Percentiles rank a stretch among this genome's conserved stretches.
These are phyloP conservation scores for Camelina neglecta DNA, from an alignment of 345 rosid species.

Conservation along the genomic window DNA sequence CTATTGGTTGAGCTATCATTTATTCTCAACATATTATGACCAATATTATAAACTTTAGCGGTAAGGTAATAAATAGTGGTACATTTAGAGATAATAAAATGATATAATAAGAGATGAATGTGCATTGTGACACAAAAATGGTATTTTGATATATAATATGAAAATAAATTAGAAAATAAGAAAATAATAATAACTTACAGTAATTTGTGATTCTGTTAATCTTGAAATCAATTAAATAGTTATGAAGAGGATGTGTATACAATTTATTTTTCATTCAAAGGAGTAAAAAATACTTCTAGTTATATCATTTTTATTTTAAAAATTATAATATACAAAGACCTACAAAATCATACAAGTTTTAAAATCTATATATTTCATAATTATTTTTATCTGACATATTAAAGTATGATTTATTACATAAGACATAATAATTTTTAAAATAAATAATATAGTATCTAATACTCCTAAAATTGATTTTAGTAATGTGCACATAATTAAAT, in stretches of 20 bases:
- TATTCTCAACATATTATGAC: too few relatives aligned
- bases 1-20: too few relatives aligned
- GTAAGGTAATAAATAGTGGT: too few relatives aligned
- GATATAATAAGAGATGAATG: too few relatives aligned
- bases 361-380: not conserved
- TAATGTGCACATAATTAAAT: too few relatives aligned
- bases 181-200: not conserved
- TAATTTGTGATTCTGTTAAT: not conserved
- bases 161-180: too few relatives aligned
- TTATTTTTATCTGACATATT: not conserved
- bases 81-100: too few relatives aligned
- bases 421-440: not conserved
- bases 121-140: too few relatives aligned
- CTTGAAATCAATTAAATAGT: not conserved
- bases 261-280: not conserved
- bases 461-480: too few relatives aligned
- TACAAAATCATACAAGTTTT: not conserved
- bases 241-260: not conserved
- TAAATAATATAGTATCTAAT: not conserved
- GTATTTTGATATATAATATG: too few relatives aligned
- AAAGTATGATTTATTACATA: not conserved
- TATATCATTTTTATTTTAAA: not conserved
- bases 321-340: not conserved
- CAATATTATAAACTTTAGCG: too few relatives aligned
- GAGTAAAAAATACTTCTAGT: too few relatives aligned